phyloP scores from a whole-genome alignment of 306 rosid genomes.

The Sesbania bispinosa region DNA sequence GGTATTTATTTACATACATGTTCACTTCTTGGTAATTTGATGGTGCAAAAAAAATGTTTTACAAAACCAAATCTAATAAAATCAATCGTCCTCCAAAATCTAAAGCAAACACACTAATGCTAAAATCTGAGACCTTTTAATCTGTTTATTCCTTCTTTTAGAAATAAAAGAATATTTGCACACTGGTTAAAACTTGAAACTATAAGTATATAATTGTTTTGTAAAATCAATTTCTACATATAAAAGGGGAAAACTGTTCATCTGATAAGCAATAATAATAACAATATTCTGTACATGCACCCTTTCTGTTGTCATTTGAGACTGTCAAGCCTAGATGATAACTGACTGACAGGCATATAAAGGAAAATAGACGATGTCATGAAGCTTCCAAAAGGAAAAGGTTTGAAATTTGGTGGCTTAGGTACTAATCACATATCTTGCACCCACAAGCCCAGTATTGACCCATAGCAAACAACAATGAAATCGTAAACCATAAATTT shows the following conservation, averaged over 20 bases:
- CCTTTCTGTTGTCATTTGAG: not conserved
- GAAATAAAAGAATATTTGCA: not conserved
- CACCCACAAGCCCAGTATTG: not conserved
- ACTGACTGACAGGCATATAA: not conserved
- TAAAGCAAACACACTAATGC: not conserved
- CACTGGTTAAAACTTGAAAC: not conserved
- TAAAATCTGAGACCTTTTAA: not conserved
- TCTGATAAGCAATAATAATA: not conserved
- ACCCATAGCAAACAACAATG: not conserved
- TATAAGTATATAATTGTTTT: not conserved
- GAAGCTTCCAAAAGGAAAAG: not conserved
- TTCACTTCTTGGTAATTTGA: not conserved
- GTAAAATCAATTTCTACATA: not conserved
- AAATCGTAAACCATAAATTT: not conserved
- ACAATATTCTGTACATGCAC: not conserved
- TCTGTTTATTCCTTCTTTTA: not conserved
- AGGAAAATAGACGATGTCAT: not conserved
- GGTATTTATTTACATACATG: not conserved
- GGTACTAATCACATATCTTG: constrained; percentile 1
- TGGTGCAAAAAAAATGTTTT: not conserved
- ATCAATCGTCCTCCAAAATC: not conserved
- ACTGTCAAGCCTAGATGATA: not conserved
- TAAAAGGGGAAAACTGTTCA: not conserved
- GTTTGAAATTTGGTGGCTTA: not conserved
- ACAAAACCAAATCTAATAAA: not conserved